These are phyloP conservation scores for Cyclaneusma minus DNA, from an alignment of 2,329 filamentous ascomycete species.

Conservation along the genomic window DNA sequence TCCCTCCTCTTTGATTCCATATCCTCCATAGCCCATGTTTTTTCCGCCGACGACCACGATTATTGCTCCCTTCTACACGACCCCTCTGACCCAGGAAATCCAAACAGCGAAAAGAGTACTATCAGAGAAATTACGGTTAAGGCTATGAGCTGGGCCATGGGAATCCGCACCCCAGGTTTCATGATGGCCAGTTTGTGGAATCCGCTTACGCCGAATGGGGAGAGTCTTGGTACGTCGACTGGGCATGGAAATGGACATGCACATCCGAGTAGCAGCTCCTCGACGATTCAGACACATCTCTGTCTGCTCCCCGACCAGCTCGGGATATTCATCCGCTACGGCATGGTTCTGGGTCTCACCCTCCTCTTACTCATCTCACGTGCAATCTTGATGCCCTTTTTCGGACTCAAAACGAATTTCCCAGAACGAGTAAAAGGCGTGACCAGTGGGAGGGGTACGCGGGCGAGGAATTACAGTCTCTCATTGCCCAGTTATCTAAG, in stretches of 20 bases:
- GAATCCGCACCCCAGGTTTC: constrained; percentile 75
- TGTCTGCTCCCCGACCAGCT: constrained; percentile 86
- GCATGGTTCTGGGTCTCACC: constrained; percentile 39
- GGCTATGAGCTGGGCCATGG: constrained; percentile 92
- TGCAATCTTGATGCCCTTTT: constrained; percentile 39
- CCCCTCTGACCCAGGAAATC: constrained; percentile 13
- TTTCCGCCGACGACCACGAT: constrained; percentile 95
- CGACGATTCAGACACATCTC: constrained; percentile 73
- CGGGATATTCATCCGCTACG: constrained; percentile 69
- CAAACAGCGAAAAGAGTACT: constrained; percentile 45
- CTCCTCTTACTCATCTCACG: constrained; percentile 34
- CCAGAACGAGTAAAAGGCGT: constrained; percentile 9
- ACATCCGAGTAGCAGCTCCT: constrained; percentile 21
- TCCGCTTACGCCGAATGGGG: constrained; percentile 51
- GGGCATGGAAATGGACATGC: constrained; percentile 11
- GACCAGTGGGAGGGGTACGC: constrained; percentile 4
- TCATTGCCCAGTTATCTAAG: too few relatives aligned
- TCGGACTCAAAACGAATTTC: constrained; percentile 25
- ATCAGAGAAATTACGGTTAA: constrained; percentile 83
- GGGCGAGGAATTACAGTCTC: too few relatives aligned
- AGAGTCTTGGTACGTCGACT: constrained; percentile 21
- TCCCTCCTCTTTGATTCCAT: constrained; percentile 60
- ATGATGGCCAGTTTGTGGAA: constrained; percentile 86
- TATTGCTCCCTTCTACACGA: constrained; percentile 85
- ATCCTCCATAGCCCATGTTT: constrained; percentile 71